Percentiles rank a stretch among this genome's conserved stretches.
Evolutionary conservation across 2,329 filamentous ascomycete species (phyloP).

Genomic region (Phaeosphaeria sp.): DNA sequence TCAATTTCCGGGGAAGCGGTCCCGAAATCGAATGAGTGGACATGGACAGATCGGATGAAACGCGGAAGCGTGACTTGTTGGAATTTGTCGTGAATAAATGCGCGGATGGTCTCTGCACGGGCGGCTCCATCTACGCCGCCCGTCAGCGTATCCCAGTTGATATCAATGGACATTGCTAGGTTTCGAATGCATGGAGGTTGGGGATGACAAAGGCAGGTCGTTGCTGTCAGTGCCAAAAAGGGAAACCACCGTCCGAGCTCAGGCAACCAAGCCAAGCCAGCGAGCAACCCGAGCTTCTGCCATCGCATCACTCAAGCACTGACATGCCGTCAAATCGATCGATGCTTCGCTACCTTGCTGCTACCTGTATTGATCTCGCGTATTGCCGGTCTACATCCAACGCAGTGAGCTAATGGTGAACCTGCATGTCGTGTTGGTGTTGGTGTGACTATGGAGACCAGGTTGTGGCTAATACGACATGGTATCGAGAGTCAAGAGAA

Average conservation of each 20-base stretch:
- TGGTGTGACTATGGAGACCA: neutral
- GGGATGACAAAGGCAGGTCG: slow-evolving; percentile 31
- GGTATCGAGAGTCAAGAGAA: neutral
- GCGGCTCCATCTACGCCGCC: slow-evolving; percentile 84
- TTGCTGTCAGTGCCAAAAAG: slow-evolving; percentile 23
- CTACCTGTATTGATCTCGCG: neutral
- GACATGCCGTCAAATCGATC: neutral
- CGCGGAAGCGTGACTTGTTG: slow-evolving; percentile 89
- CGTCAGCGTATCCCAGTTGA: slow-evolving; percentile 94
- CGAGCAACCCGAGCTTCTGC: slow-evolving; percentile 8
- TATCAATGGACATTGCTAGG: slow-evolving; percentile 86
- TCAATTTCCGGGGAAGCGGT: slow-evolving; percentile 81
- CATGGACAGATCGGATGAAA: slow-evolving; percentile 95
- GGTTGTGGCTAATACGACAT: neutral
- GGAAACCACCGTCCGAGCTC: slow-evolving; percentile 28
- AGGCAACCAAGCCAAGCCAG: slow-evolving; percentile 23
- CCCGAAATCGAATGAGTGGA: slow-evolving; percentile 94
- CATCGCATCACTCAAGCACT: neutral
- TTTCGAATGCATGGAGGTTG: slow-evolving; percentile 24
- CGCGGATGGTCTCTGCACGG: slow-evolving; percentile 84
- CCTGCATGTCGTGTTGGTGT: neutral
- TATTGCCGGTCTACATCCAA: neutral
- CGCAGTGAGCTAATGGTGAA: too few species aligned
- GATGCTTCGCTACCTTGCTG: neutral
- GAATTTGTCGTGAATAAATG: slow-evolving; percentile 95